Evolutionary conservation across 1,139 yeast species (phyloP), one percentile per base, ranked within the genome.

Genomic region (Martiniozyma asiatica): DNA sequence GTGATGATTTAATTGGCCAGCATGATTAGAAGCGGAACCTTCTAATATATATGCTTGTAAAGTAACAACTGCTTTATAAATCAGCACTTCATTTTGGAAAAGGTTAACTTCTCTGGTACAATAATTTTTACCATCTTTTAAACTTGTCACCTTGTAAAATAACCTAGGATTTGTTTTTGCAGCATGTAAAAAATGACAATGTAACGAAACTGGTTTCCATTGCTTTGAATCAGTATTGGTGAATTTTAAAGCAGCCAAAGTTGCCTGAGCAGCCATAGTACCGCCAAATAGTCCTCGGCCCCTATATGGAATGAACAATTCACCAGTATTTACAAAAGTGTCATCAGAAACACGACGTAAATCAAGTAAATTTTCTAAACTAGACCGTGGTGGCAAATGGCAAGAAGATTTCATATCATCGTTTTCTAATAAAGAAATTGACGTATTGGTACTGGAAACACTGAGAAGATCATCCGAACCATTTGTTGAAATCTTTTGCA

Each of bases 261-360:
- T 53, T 1, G 87, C 59, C 48, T 80, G 93, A 1, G 84, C 81
- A 26, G 79, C 73, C 33, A 76, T 62, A 24, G 78, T 73, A 3
- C 94, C 94, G 1, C 93, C 94, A 55, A 77, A 80, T 2, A 79
- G 73, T 1, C 87, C 89, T 25, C 81, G 56, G 2, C 82, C 82
- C 1, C 70, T 68, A 3, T 58, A 55, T 3, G 73, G 73, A 6
- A 66, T 58, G 37, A 51, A 54, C 6, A 59, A 43, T 18, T 46
- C 47, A 6, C 57, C 53, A n/a, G 35, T 35, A 19, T 39, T 39
- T 8, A 34, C 23, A 18, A 39, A 41, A 2, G 42, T 38, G 14
- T 38, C 39, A 14, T 20, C 24, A 5, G 34, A 30, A 2, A 38
- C 25, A 10, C 32, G 38, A 8, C 22, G 20, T 8, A 41, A 17